Evolutionary conservation across 148 eudicot species (phyloP), one percentile per base, ranked within the genome.

Genomic region (Vaccinium darrowii): DNA sequence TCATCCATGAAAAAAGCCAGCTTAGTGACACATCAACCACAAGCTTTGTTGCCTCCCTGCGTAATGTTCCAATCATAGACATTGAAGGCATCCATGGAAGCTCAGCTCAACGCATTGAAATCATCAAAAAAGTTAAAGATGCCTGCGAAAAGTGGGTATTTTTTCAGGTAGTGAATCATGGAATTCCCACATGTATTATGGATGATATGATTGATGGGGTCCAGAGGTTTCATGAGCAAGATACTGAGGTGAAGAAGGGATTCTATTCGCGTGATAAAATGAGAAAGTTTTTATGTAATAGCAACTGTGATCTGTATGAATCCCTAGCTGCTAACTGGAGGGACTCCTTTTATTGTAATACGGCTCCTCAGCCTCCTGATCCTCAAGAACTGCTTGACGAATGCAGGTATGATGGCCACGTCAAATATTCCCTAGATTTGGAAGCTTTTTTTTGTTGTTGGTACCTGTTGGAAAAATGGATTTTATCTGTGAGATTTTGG

Each of bases 41-140:
- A 36, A 36, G 39, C 21, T 75, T 62, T 10, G 30, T 27, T 13
- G 63, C 53, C 18, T 19, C 82, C 15, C 53, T 36, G 39, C 4
- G 3, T 36, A n/a, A 33, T 53, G 83, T 87, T 8, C 91, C 87
- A 0, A 69, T 89, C 10, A 85, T 87, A 80, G 65, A 87, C 43
- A 62, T 87, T 0, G 78, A 83, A 52, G 7, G 18, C 30, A 1
- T 51, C 53, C 9, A 5, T 9, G 79, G 18, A 33, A 60, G 7
- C 63, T 57, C 8, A 54, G 21, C 53, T 5, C 53, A 51, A 51
- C 53, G 53, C 5, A 9, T 1, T 5, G 10, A 3, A 8, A 39
- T 87, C 1, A 82, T 85, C 25, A 25, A 84, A 9, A 30, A 69
- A 43, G 79, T 88, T 1, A 36, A 2, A 36, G 39, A 36, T 36